These are phyloP conservation scores for Macrolepiota dolichaula DNA, from an alignment of 768 basidiomycete species.

Conservation along the genomic window DNA sequence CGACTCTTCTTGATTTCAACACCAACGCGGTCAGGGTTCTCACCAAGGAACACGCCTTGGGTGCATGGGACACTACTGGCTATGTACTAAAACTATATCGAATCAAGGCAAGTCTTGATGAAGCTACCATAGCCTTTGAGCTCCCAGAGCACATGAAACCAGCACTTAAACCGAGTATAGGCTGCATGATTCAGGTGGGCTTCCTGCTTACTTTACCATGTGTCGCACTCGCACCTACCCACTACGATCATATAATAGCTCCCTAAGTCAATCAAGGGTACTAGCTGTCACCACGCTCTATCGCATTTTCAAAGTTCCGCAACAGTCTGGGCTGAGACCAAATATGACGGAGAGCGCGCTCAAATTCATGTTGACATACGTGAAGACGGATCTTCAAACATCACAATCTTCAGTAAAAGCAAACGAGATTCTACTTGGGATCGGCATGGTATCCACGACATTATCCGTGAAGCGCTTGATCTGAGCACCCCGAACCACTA, in stretches of 20 bases:
- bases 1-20: slow-evolving; percentile 54
- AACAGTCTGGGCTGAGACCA: slow-evolving; percentile 82
- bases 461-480: slow-evolving; percentile 61
- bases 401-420: slow-evolving; percentile 88
- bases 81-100: slow-evolving; percentile 52
- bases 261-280: slow-evolving; percentile 81
- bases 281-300: slow-evolving; percentile 55
- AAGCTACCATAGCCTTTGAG: slow-evolving; percentile 46
- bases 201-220: neutral
- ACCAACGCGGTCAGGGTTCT: slow-evolving; percentile 53
- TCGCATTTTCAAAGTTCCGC: slow-evolving; percentile 35
- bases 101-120: slow-evolving; percentile 55
- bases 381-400: slow-evolving; percentile 33
- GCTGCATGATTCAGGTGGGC: slow-evolving; percentile 60
- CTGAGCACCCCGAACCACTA: slow-evolving; percentile 20
- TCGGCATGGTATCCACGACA: slow-evolving; percentile 57
- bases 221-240: neutral
- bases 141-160: slow-evolving; percentile 21
- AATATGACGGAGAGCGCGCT: slow-evolving; percentile 94
- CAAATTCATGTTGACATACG: slow-evolving; percentile 78
- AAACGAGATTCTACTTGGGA: slow-evolving; percentile 79
- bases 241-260: slow-evolving; percentile 40
- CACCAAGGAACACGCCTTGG: slow-evolving; percentile 63
- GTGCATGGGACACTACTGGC: slow-evolving; percentile 62
- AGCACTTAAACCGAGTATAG: slow-evolving; percentile 41